phyloP scores from a whole-genome alignment of 495 filamentous ascomycete species.

The Apodospora peruviana region DNA sequence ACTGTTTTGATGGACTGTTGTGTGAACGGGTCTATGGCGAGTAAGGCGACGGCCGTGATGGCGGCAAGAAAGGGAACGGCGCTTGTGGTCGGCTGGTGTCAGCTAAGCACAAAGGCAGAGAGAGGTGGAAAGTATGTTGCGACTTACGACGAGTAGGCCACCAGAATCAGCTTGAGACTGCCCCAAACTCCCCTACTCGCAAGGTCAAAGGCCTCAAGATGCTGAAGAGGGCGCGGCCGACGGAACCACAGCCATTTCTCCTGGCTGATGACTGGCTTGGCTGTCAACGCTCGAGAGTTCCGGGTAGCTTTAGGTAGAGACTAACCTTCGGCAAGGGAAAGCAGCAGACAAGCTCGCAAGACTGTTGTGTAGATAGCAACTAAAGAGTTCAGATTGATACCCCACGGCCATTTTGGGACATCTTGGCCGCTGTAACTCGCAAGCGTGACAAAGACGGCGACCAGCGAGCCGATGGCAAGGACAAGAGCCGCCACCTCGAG shows the following conservation, averaged over 20 bases:
- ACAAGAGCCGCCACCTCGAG: not conserved
- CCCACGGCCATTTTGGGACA: slow-evolving; percentile 3
- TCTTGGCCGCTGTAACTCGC: not conserved
- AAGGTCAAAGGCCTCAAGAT: slow-evolving; percentile 3
- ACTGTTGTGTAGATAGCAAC: slow-evolving; percentile 2
- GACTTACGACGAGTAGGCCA: slow-evolving; percentile 1
- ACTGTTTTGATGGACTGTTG: slow-evolving; percentile 2
- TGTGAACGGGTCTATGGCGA: slow-evolving; percentile 2
- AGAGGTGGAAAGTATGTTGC: accelerated
- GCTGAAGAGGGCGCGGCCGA: not conserved
- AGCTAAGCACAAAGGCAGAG: no score
- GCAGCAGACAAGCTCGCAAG: not conserved
- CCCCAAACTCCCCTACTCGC: slow-evolving; percentile 3
- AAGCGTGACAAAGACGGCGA: slow-evolving; percentile 2
- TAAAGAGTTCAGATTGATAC: slow-evolving; percentile 3
- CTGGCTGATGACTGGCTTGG: slow-evolving; percentile 4
- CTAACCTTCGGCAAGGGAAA: not conserved
- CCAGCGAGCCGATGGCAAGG: not conserved
- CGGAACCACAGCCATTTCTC: slow-evolving; percentile 9
- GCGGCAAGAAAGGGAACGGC: not conserved
- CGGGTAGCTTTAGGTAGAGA: not conserved
- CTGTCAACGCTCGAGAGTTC: not conserved
- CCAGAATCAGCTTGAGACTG: not conserved
- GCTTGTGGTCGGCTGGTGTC: not conserved
- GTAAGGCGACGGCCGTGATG: not conserved